Base-by-base conservation (phyloP, 306 rosid genomes). In the Oemleria cerasiformis region DNA sequence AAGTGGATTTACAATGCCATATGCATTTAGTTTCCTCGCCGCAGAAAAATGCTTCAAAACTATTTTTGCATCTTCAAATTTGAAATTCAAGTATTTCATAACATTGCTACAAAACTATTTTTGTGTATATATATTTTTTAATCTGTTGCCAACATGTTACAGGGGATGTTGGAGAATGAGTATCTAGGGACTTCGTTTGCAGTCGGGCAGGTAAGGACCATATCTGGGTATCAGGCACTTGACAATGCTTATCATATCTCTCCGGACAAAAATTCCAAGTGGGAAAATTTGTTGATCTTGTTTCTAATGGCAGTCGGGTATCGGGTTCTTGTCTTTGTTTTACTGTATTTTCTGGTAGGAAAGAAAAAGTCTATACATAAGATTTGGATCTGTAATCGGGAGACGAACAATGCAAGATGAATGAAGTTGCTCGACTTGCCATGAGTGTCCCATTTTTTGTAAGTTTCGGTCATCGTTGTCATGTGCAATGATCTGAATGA, bases 101-200 rank as follows among this genome's bases (percentile, higher is more conserved):
- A 53, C 57, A 53, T 7, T 9, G 21, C 30, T 67, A 25, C 13
- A 14, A 59, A 45, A 34, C 8, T 23, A 43, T 43, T 39, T 16
- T 19, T 38, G 6, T 11, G 57, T 30, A 30, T 30, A 30, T 30
- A 1, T 30, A 15, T 39, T 60, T 65, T 59, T 66, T 72, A 76
- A 61, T 59, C 48, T 40, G 25, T 67, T 15, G 42, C 21, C 49
- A 21, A 43, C 1, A 17, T 82, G 19, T 67, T 43, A 56, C 49
- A 95, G 99, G 99, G 99, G 65, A 82, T 91, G 61, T 76, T 95
- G 86, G 99, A 95, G 89, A 95, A 95, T 67, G 99, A 95, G 82
- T 95, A 95, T 77, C 76, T 95, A 7, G 96, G 83, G 23, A 86
- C 91, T 21, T 80, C 96, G 19, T 91, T 89, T 75, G 89, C 97